Base-by-base conservation (phyloP, 2,329 filamentous ascomycete genomes). In the Aspergillus sp. region DNA sequence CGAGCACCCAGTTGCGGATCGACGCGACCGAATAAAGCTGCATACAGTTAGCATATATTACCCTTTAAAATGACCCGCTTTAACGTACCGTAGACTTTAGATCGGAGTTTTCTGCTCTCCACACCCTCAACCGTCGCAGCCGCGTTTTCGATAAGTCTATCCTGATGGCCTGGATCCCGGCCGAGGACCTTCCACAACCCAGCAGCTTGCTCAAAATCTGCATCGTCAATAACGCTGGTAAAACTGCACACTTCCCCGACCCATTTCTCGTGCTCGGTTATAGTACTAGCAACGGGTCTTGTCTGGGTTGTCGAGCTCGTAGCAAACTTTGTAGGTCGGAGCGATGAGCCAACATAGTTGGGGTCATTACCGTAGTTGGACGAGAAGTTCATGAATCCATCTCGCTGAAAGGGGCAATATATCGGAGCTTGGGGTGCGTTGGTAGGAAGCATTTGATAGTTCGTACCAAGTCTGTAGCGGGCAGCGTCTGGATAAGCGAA, bases 351-450 rank as follows among this genome's bases (percentile, higher is more conserved):
- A 7, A 66, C 53, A 58, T 83, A 84, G 64, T 79, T 80, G 5
- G 79, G 78, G 60, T 82, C 77, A 5, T 71, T 69, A 45, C 79
- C 80, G 56, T 82, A 80, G 67, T 83, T 83, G 49, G 72, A 74
- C 7, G 59, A 57, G 35, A 69, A 63, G 41, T 61, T 60, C 66
- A 69, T 70, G 15, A 52, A 51, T 0, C 68, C 68, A 25, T 70
- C 67, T 20, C 68, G 52, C 47, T 71, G 53, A 63, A 78, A 80
- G 47, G 85, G 85, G 59, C 69, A 75, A 45, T 78, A 72, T 2
- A 72, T 62, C 5, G 45, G 60, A 2, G 15, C 48, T 15, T 60
- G 56, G 6, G 62, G 54, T 52, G 70, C 66, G 46, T 72, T 72
- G 12, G 67, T 67, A 0, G 69, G 70, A 4, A 72, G 59, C 46